Percentiles rank a stretch among this genome's conserved stretches.
phyloP scores from a whole-genome alignment of 2,329 filamentous ascomycete genomes.

The Alternaria conjuncta region DNA sequence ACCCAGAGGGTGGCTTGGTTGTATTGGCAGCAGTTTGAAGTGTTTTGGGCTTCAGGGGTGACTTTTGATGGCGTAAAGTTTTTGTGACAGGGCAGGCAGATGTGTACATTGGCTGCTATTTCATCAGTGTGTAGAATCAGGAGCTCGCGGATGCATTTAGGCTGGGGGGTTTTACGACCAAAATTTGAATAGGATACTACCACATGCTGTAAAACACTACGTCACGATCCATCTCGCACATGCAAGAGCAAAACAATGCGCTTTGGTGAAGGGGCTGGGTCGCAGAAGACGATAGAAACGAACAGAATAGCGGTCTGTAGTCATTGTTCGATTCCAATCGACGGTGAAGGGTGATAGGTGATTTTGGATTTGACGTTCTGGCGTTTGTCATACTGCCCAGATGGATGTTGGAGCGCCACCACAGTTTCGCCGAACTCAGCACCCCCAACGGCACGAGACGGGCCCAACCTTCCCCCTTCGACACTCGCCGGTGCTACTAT shows the following conservation, averaged over 20 bases:
- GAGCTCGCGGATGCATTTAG: conserved; percentile 9
- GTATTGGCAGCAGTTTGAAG: conserved; percentile 61
- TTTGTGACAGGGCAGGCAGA: background rate
- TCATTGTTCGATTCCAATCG: background rate
- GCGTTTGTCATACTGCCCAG: conserved; percentile 2
- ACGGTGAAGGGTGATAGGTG: background rate
- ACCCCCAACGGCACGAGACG: conserved; percentile 10
- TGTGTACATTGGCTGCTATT: background rate
- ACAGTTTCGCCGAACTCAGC: conserved; percentile 18
- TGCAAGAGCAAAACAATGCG: background rate
- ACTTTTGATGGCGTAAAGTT: background rate
- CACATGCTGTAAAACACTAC: background rate
- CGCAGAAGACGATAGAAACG: background rate
- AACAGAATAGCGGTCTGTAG: background rate
- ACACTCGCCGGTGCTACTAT: conserved; percentile 1
- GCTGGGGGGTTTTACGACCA: background rate
- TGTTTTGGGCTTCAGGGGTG: background rate
- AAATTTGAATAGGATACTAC: conserved; percentile 1
- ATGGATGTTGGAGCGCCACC: conserved; percentile 15
- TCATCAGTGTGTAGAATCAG: background rate
- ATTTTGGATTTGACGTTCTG: background rate
- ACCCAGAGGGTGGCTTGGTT: conserved; percentile 75
- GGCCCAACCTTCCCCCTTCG: background rate
- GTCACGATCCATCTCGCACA: background rate
- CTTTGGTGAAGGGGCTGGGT: background rate